Conservation (phyloP, 768 basidiomycete genomes). For the Trametes meyenii region DNA sequence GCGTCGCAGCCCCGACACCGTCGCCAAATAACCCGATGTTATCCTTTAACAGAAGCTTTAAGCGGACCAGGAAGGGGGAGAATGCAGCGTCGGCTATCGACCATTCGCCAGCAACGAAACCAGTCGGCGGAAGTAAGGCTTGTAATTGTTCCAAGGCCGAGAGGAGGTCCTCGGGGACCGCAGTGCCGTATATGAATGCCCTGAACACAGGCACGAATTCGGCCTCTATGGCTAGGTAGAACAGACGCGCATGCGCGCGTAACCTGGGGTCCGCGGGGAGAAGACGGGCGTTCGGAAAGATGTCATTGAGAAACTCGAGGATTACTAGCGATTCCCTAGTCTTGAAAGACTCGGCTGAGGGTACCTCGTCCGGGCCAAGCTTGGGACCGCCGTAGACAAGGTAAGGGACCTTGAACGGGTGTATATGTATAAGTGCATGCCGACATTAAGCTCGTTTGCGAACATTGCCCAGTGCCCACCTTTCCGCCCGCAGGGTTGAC, state of each 20-base stretch:
- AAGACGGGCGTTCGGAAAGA: constrained; percentile 49
- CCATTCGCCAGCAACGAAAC: constrained; percentile 49
- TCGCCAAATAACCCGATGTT: constrained; percentile 54
- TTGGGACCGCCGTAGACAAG: constrained; percentile 63
- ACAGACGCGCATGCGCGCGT: constrained; percentile 62
- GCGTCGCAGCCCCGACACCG: constrained; percentile 48
- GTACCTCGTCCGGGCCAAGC: constrained; percentile 50
- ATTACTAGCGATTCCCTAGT: constrained; percentile 63
- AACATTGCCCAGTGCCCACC: not conserved
- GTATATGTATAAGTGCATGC: constrained; percentile 27
- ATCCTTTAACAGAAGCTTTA: constrained; percentile 45
- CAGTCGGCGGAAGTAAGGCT: constrained; percentile 47
- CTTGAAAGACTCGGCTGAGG: constrained; percentile 60
- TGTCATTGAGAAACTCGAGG: constrained; percentile 66
- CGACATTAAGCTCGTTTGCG: too few relatives aligned
- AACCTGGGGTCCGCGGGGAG: constrained; percentile 56
- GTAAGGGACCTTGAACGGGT: constrained; percentile 49
- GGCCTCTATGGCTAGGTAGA: constrained; percentile 54
- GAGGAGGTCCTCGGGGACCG: constrained; percentile 44
- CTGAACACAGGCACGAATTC: constrained; percentile 45
- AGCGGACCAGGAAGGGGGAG: constrained; percentile 57
- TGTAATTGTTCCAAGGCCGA: constrained; percentile 52
- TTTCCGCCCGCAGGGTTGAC: constrained; percentile 64
- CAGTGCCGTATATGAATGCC: constrained; percentile 38
- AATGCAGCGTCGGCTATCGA: constrained; percentile 65